Base-by-base conservation (phyloP, 257 asterid species). In the Nicotiana tomentosiformis region DNA sequence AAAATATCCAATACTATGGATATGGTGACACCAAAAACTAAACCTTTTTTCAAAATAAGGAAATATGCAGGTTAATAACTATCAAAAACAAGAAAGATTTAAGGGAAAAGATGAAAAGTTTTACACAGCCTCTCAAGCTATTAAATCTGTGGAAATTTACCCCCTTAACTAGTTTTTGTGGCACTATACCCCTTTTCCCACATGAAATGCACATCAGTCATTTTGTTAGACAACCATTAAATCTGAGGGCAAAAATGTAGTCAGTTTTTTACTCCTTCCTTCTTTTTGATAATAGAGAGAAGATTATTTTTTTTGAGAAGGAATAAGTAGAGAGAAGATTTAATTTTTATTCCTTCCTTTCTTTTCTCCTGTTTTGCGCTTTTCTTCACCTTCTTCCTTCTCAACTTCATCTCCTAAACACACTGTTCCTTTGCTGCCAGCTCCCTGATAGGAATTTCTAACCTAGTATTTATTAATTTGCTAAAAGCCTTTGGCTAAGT, bases 361-460 rank as follows among this genome's bases (percentile, higher is more conserved):
- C 57, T n/a, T 39, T n/a, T n/a, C 11, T 69, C 33, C 30, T 68
- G 77, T 37, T 39, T 39, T 39, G 51, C 57, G 8, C 23, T 69
- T 68, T 69, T 69, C 11, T n/a, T n/a, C 77, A 69, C 77, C 33
- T 69, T 39, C 77, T 69, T 39, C 77, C 57, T 39, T 39, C n/a
- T 69, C 33, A 39, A 69, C 10, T 39, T 39, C n/a, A 69, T 69
- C 33, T 39, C 33, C 33, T 39, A 39, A 39, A 69, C 20, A 55
- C 12, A 35, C 32, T 7, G 11, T 1, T 68, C 55, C 56, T 29
- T 35, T 43, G 51, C 77, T 68, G 77, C 39, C 23, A 18, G 11
- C 57, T 69, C n/a, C 66, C 77, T 32, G 43, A 69, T 39, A 39
- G 57, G 11, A 39, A 69, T 39, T 69, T 69, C 57, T n/a, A n/a